Evolutionary conservation across 2,329 filamentous ascomycete species (phyloP), one percentile per base, ranked within the genome.

Genomic region (Metarhizium brunneum): DNA sequence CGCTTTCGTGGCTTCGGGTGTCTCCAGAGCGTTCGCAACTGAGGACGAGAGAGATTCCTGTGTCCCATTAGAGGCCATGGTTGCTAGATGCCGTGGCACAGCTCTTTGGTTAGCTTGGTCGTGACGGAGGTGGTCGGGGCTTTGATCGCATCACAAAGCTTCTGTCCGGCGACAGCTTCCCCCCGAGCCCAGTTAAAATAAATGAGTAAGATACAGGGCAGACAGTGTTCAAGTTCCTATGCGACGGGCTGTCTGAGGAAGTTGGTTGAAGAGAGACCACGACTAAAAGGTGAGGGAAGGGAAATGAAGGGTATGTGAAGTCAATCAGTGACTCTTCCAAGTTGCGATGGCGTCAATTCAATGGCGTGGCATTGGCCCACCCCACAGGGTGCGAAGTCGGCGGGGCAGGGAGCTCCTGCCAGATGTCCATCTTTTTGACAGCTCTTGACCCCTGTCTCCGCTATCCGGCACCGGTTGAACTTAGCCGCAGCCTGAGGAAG

Each of bases 311-410:
- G 20, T 48, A 48, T 6, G 25, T 8, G 20, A 36, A 35, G 5
- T 20, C 6, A 51, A 38, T 7, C 6, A 5, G 36, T 52, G 35
- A 43, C 36, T 42, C 32, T 20, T 14, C 16, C 8, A 54, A 35
- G 53, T 30, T 56, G 57, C 55, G 52, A 59, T 60, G 57, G 58
- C 58, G 58, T 58, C 58, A 60, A 43, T 36, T 49, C 35, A 11
- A 47, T 32, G 45, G 35, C 45, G 43, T 42, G 56, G 49, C 42
- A 42, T 48, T 48, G 40, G 51, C 25, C 13, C 47, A 30, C 8
- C 48, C 25, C 25, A 18, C 11, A 10, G 16, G 16, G 10, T 52
- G 54, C 54, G 54, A 56, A 43, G 36, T 56, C 50, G 54, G 54
- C 54, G 53, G 13, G 8, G n/a, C 43, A 13, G 5, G 43, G 18